A percentile compares a stretch with the other conserved stretches of the same genome.
These are phyloP conservation scores for Nephelium lappaceum DNA, from an alignment of 345 rosid species.

Conservation along the genomic window DNA sequence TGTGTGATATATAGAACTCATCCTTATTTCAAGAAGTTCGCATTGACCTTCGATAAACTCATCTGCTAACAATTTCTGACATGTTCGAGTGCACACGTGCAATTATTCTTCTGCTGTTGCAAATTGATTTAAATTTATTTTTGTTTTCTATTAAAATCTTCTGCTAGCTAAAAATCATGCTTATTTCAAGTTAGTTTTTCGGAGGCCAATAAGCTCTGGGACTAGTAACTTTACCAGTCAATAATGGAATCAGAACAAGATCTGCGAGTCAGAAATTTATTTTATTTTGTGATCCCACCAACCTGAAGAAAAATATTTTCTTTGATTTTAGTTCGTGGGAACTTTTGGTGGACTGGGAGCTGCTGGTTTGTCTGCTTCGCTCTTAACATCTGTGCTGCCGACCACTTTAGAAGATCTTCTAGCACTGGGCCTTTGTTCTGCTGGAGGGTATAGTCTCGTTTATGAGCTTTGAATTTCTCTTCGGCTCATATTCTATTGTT, in stretches of 20 bases:
- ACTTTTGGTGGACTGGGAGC: conserved; percentile 91
- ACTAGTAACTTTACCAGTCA: background rate
- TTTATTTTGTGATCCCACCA: background rate
- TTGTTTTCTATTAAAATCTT: background rate
- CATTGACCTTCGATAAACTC: background rate
- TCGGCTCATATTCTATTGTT: background rate
- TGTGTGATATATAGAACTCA: background rate
- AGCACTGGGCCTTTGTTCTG: conserved; percentile 91
- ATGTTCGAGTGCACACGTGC: background rate
- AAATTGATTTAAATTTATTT: background rate
- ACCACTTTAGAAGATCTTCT: conserved; percentile 94
- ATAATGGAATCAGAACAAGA: background rate
- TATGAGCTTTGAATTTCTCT: conserved; percentile 6
- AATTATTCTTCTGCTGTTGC: background rate
- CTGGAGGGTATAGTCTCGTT: conserved; percentile 75
- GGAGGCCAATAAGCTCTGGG: background rate
- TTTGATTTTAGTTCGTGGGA: conserved; percentile 61
- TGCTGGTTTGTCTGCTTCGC: conserved; percentile 91
- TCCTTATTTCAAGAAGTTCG: background rate
- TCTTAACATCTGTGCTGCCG: conserved; percentile 81
- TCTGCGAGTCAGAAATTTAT: background rate
- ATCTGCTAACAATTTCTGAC: background rate
- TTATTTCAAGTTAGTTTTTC: background rate
- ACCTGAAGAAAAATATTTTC: conserved; percentile 23
- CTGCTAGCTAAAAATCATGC: background rate